Base-by-base conservation (phyloP, 106 monocot species). In the Iris macrosiphon region DNA sequence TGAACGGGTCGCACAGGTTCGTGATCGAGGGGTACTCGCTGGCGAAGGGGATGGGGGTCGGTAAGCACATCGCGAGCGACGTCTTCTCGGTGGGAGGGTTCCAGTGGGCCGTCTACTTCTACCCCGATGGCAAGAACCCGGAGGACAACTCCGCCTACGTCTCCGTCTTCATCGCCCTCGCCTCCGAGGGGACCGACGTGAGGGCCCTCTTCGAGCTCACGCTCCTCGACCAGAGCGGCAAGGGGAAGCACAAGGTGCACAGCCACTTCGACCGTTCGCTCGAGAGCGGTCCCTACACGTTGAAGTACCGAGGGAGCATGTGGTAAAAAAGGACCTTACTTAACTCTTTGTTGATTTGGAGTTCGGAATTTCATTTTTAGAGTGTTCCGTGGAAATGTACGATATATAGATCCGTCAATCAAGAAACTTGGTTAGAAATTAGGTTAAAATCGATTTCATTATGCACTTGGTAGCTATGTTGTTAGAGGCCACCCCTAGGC, bases 281-380 rank as follows among this genome's bases (percentile, higher is more conserved):
- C 6, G 76, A 71, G 64, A 60, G 65, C 40, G 76, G 76, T 2
- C 76, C 76, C 7, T 76, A 76, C 34, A 64, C 64, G 8, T 56
- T 75, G 55, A 75, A 75, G 68, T 75, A 75, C 28, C 62, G 75
- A n/a, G 75, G 75, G 12, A 69, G 69, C 75, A 75, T 75, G 75
- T 69, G 75, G 75, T 75, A 75, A 57, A 31, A 10, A n/a, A n/a
- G n/a, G n/a, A n/a, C n/a, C n/a, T n/a, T n/a, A n/a, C n/a, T n/a
- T n/a, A n/a, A n/a, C n/a, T n/a, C n/a, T n/a, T n/a, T n/a, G n/a
- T n/a, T n/a, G n/a, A n/a, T n/a, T n/a, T 1, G 7, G 26, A 6
- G 7, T 12, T 49, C 23, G 1, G 20, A 33, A 6, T 28, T 21
- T 46, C 35, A 15, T 32, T 23, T 12, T 44, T 45, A 0, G 2